Base-by-base conservation (phyloP, 73 alveolate species). In the Paramecium primaurelia region DNA sequence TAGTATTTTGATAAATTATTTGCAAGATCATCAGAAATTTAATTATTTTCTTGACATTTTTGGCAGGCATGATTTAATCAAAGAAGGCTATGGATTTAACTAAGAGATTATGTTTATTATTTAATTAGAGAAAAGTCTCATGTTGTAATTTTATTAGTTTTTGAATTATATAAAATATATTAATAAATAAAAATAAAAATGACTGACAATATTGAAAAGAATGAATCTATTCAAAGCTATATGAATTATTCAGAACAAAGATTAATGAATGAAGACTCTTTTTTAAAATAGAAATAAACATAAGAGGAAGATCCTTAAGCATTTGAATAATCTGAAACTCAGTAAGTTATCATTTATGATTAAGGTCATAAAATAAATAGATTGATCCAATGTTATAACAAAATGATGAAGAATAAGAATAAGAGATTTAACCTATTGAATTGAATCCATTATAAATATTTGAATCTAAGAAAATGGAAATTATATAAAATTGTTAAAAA, bases 31-130 rank as follows among this genome's bases (percentile, higher is more conserved):
- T 80, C 1, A 80, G 91, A 45, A 80, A 80, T 80, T 16, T 80
- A 9, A 6, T 80, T 3, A 47, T 80, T 1, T 80, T 80, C 16
- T 25, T 80, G 47, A 8, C 58, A 4, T 80, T 80, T 49, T 80
- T 80, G 14, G 71, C 58, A 28, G 91, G 91, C 3, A 80, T 80
- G 91, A 49, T 80, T 26, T 18, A 80, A 44, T 80, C 91, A 45
- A 80, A 80, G 73, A 80, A 80, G 28, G 91, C 91, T n/a, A 80
- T 80, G 91, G 91, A 80, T 44, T 80, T 49, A 36, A 80, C 73
- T 3, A 80, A 80, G 58, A 80, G 91, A 49, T 25, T 80, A 25
- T 80, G 91, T 45, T 80, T 80, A 9, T 26, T 80, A 22, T 80
- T 80, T 49, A 26, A 64, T 26, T 49, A 80, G 34, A 44, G 58